Conservation (phyloP, 1,284 basidiomycete genomes). For the Ustilago loliicola region DNA sequence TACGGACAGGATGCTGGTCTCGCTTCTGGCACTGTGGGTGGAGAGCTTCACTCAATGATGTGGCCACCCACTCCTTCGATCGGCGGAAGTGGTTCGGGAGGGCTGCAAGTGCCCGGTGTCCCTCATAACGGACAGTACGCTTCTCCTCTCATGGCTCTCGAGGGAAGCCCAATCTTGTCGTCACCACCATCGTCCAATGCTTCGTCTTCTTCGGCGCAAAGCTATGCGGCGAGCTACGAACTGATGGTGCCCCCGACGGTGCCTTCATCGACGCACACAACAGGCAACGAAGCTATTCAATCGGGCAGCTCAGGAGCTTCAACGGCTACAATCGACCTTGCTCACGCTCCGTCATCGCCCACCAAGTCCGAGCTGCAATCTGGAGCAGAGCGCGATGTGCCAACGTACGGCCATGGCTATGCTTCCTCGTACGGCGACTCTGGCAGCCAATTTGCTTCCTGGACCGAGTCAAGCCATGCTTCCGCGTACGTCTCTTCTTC, state of each 20-base stretch:
- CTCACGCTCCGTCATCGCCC: not conserved
- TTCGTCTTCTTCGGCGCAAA: constrained; percentile 32
- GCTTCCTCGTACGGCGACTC: not conserved
- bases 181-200: constrained; percentile 42
- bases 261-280: constrained; percentile 17
- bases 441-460: constrained; percentile 14
- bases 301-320: not conserved
- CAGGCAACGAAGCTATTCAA: not conserved
- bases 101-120: constrained; percentile 4
- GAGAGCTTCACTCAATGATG: constrained; percentile 24
- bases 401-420: not conserved
- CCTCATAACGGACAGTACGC: constrained; percentile 1
- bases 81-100: not conserved
- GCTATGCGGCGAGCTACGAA: constrained; percentile 15
- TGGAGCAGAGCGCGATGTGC: not conserved
- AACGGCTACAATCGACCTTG: not conserved
- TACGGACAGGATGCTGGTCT: constrained; percentile 16
- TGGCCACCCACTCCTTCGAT: constrained; percentile 20
- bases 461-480: constrained; percentile 15
- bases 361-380: not conserved
- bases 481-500: constrained; percentile 15
- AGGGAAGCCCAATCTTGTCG: constrained; percentile 28
- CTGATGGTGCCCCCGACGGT: constrained; percentile 43
- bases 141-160: constrained; percentile 7
- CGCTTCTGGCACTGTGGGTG: not conserved